A percentile compares a stretch with the other conserved stretches of the same genome.
phyloP scores from a whole-genome alignment of 345 rosid species.

The Melastoma malabathricum region DNA sequence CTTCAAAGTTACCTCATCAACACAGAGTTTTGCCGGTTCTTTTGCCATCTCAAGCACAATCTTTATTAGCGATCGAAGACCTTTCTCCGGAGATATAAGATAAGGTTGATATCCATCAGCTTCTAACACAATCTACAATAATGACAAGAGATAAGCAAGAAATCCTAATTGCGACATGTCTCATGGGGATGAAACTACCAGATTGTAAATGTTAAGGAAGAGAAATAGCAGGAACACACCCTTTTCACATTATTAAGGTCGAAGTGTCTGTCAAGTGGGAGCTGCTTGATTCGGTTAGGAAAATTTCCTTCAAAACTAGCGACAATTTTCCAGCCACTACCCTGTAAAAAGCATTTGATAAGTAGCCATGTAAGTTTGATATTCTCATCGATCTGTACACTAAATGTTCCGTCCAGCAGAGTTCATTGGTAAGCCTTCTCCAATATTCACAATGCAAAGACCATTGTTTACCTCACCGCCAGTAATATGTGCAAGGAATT shows the following conservation, averaged over 20 bases:
- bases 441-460: not conserved
- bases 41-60: slow-evolving; percentile 39
- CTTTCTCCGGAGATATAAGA: slow-evolving; percentile 48
- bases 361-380: too few relatives aligned
- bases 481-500: slow-evolving; percentile 70
- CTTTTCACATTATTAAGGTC: slow-evolving; percentile 39
- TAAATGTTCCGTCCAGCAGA: not conserved
- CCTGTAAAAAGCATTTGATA: slow-evolving; percentile 30
- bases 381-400: too few relatives aligned
- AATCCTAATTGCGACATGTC: not conserved
- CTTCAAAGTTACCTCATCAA: slow-evolving; percentile 29
- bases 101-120: slow-evolving; percentile 52
- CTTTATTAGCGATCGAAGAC: slow-evolving; percentile 38
- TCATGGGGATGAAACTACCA: not conserved
- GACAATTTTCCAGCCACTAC: slow-evolving; percentile 41
- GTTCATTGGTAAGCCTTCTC: not conserved
- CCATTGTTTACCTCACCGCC: slow-evolving; percentile 73
- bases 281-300: slow-evolving; percentile 43
- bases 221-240: slow-evolving; percentile 14
- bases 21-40: slow-evolving; percentile 45
- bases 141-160: not conserved
- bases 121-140: slow-evolving; percentile 34
- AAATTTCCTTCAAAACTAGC: slow-evolving; percentile 44
- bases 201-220: not conserved
- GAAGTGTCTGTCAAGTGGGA: slow-evolving; percentile 40